Evolutionary conservation across 2,329 filamentous ascomycete species (phyloP).

Genomic region (Tolypocladium paradoxum): DNA sequence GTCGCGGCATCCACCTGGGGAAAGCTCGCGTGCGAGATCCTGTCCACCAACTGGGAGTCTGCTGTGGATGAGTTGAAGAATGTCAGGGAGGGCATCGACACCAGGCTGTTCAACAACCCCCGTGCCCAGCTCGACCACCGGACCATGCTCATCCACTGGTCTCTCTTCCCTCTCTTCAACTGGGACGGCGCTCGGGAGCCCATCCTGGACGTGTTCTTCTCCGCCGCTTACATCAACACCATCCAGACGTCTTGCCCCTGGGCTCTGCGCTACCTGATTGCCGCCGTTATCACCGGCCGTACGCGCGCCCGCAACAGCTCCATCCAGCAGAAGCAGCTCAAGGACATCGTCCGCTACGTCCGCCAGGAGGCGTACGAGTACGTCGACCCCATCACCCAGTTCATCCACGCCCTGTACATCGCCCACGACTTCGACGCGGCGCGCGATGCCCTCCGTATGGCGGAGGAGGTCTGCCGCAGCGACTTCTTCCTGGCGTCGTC

Average conservation of each 20-base stretch:
- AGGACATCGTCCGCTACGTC: conserved; percentile 91
- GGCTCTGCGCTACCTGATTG: conserved; percentile 88
- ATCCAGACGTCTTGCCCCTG: conserved; percentile 97
- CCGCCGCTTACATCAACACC: conserved; percentile 95
- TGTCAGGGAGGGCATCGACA: conserved; percentile 86
- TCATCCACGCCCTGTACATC: conserved; percentile 91
- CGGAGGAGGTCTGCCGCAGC: conserved; percentile 80
- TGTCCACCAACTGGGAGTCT: conserved; percentile 89
- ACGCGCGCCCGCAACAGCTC: conserved; percentile 70
- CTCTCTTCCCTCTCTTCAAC: conserved; percentile 98
- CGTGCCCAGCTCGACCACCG: conserved; percentile 92
- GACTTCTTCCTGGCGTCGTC: conserved; percentile 92
- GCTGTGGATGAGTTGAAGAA: conserved; percentile 86
- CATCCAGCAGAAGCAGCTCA: conserved; percentile 94
- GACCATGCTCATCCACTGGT: conserved; percentile 97
- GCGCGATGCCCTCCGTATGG: conserved; percentile 71
- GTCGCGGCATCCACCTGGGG: conserved; percentile 94
- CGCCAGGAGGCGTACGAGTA: conserved; percentile 98
- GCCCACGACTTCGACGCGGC: conserved; percentile 86
- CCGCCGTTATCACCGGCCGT: conserved; percentile 89
- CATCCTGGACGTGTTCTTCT: conserved; percentile 95
- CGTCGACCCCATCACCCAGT: conserved; percentile 88
- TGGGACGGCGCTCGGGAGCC: conserved; percentile 81
- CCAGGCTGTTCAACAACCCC: conserved; percentile 90
- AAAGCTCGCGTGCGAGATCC: conserved; percentile 91